Evolutionary conservation across 2,329 filamentous ascomycete genomes (phyloP).

Genomic region (Gaeumannomyces tritici): DNA sequence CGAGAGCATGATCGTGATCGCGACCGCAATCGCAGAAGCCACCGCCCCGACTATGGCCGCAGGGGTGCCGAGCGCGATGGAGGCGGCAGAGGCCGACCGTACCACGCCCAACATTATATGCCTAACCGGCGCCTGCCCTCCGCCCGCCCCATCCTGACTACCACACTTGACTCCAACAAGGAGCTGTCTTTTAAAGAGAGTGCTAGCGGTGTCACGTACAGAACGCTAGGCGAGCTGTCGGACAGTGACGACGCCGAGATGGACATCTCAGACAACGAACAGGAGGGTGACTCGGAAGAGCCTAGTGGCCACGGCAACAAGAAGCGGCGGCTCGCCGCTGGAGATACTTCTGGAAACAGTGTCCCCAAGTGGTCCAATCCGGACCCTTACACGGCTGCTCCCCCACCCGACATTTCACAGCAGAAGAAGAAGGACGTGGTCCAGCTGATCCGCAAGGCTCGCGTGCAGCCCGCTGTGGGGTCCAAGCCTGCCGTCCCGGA

Average conservation of each 20-base stretch:
- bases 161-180: constrained; percentile 23
- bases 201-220: constrained; percentile 39
- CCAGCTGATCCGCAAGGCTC: constrained; percentile 83
- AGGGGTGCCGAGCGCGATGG: neutral
- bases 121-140: constrained; percentile 1
- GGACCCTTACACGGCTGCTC: constrained; percentile 82
- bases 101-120: neutral
- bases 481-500: constrained; percentile 40
- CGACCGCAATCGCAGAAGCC: constrained; percentile 4
- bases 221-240: constrained; percentile 46
- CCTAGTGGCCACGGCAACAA: constrained; percentile 5
- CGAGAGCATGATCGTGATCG: constrained; percentile 7
- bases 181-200: constrained; percentile 34
- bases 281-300: constrained; percentile 18
- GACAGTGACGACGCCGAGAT: constrained; percentile 56
- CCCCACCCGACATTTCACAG: constrained; percentile 63
- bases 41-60: neutral
- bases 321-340: constrained; percentile 7
- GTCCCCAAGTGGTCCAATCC: constrained; percentile 88
- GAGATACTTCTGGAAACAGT: neutral
- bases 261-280: constrained; percentile 47
- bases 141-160: constrained; percentile 39
- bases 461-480: constrained; percentile 46
- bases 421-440: constrained; percentile 80
- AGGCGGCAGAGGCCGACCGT: neutral